These are phyloP conservation scores for Rhynchosporium agropyri DNA, from an alignment of 2,329 filamentous ascomycete species.

Conservation along the genomic window DNA sequence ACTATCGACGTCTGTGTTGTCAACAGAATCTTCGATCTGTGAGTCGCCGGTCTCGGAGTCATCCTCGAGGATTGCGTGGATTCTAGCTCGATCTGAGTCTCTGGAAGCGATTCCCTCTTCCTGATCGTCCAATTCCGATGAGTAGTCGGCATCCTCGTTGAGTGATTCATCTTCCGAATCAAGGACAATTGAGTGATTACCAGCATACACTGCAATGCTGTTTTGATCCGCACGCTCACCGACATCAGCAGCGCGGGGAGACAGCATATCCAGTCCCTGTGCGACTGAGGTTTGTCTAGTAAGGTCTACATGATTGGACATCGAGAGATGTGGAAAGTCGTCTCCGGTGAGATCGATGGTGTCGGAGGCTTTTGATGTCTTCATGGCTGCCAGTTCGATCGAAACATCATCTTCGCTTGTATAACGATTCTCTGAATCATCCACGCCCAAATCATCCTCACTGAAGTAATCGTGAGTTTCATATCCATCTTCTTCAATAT, in stretches of 20 bases:
- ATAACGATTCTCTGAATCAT: slow-evolving; percentile 16
- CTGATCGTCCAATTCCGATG: slow-evolving; percentile 22
- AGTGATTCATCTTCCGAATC: slow-evolving; percentile 24
- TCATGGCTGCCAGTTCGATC: slow-evolving; percentile 32
- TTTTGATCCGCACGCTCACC: slow-evolving; percentile 14
- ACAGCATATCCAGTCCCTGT: slow-evolving; percentile 19
- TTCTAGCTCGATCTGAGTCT: slow-evolving; percentile 11
- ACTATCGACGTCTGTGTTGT: slow-evolving; percentile 12
- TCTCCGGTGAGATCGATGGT: slow-evolving; percentile 41
- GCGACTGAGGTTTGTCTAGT: slow-evolving; percentile 26
- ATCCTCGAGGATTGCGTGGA: slow-evolving; percentile 9
- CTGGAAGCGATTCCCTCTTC: slow-evolving; percentile 19
- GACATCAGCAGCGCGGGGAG: slow-evolving; percentile 23
- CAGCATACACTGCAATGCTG: slow-evolving; percentile 22
- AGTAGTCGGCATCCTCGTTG: slow-evolving; percentile 20
- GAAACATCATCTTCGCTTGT: slow-evolving; percentile 38
- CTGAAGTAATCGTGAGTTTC: slow-evolving; percentile 31
- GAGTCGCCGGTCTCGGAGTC: slow-evolving; percentile 14
- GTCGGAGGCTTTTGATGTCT: slow-evolving; percentile 29
- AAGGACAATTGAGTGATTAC: slow-evolving; percentile 26
- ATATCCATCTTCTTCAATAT: slow-evolving; percentile 39
- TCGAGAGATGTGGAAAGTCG: slow-evolving; percentile 31
- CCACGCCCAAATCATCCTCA: slow-evolving; percentile 30
- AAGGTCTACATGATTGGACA: slow-evolving; percentile 26
- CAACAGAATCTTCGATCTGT: slow-evolving; percentile 17